Percentiles rank a stretch among this genome's conserved stretches.
These are phyloP conservation scores for Uronychia binucleata DNA, from an alignment of 73 alveolate genomes.

Conservation along the genomic window DNA sequence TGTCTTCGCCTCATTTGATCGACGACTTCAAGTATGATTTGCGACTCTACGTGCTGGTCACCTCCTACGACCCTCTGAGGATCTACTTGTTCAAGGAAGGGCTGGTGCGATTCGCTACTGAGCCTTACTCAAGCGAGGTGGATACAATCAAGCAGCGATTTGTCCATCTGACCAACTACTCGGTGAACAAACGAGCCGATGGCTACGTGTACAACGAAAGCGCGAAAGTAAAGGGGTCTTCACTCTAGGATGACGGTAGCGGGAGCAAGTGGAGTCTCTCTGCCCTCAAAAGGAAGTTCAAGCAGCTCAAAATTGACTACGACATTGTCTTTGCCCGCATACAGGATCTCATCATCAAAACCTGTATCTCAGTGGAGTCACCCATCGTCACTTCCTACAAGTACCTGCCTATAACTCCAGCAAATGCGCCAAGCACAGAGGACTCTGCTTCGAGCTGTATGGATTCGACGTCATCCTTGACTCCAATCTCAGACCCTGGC, in stretches of 20 bases:
- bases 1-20: conserved; percentile 68
- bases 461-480: conserved; percentile 95
- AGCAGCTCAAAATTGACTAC: neutral
- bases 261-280: conserved; percentile 77
- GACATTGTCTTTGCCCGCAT: conserved; percentile 59
- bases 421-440: conserved; percentile 54
- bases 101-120: conserved; percentile 72
- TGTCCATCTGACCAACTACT: conserved; percentile 77
- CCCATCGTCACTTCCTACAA: conserved; percentile 29
- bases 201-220: conserved; percentile 64
- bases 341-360: conserved; percentile 76
- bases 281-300: conserved; percentile 26
- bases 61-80: conserved; percentile 65
- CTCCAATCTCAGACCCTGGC: conserved; percentile 88
- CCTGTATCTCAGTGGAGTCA: conserved; percentile 78
- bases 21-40: conserved; percentile 70
- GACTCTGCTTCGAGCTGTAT: conserved; percentile 92
- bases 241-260: conserved; percentile 51
- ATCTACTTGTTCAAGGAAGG: conserved; percentile 71
- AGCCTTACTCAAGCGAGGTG: conserved; percentile 63
- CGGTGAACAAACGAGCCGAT: conserved; percentile 88
- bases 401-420: conserved; percentile 25
- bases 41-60: conserved; percentile 63
- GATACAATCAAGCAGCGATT: conserved; percentile 60
- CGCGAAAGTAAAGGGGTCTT: conserved; percentile 31